phyloP scores from a whole-genome alignment of 2,329 filamentous ascomycete genomes.

The Epichloe baconii region DNA sequence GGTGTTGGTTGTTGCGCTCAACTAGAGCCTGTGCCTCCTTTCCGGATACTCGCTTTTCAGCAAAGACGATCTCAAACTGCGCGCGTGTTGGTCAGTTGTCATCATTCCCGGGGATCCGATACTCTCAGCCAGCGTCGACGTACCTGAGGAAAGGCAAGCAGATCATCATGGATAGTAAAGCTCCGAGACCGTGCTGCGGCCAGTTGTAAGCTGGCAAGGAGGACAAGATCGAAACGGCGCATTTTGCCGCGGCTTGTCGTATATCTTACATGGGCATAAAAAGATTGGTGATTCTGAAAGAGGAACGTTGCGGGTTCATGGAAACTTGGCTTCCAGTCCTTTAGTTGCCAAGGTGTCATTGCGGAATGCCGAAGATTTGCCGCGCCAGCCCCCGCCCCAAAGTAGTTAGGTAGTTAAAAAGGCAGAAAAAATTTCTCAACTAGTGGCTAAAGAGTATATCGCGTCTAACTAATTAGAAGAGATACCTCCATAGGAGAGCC shows the following conservation, averaged over 20 bases:
- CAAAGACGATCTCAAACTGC: slow-evolving; percentile 71
- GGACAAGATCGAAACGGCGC: slow-evolving; percentile 33
- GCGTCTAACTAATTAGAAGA: no score
- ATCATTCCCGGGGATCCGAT: neutral
- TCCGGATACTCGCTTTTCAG: slow-evolving; percentile 58
- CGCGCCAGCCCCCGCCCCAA: neutral
- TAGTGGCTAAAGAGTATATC: no score
- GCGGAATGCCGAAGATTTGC: slow-evolving; percentile 10
- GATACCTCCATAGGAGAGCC: no score
- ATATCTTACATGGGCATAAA: slow-evolving; percentile 17
- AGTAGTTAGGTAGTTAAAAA: no score
- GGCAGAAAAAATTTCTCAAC: no score
- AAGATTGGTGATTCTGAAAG: neutral
- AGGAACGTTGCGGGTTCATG: neutral
- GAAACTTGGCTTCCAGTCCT: neutral
- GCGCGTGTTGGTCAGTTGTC: neutral
- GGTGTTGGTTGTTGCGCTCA: slow-evolving; percentile 21
- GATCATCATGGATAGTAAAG: slow-evolving; percentile 81
- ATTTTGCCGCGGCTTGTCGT: slow-evolving; percentile 25
- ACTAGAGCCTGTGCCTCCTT: slow-evolving; percentile 53
- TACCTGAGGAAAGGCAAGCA: slow-evolving; percentile 80
- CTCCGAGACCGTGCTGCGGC: slow-evolving; percentile 35
- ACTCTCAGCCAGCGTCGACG: slow-evolving; percentile 9
- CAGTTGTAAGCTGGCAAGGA: slow-evolving; percentile 33
- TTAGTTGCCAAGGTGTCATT: slow-evolving; percentile 6